Conservation (phyloP, 371 early-diverging fungal genomes). For the Mucor irregularis region DNA sequence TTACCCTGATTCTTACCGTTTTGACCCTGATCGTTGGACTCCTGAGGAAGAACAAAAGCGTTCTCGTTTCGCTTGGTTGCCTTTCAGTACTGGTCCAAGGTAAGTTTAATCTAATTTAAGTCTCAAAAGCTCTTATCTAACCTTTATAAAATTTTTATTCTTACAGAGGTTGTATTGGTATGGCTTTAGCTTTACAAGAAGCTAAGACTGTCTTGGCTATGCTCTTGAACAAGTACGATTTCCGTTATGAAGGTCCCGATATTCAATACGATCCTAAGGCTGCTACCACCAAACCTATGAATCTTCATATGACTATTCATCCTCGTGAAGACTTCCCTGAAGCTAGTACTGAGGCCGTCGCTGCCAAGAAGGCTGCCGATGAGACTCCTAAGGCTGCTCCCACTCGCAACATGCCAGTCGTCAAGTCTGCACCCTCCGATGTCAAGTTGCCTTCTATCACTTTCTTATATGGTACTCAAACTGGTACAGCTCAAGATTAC, state of each 20-base stretch:
- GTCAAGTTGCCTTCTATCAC: constrained; percentile 39
- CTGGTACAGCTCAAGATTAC: constrained; percentile 59
- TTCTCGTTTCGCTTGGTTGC: constrained; percentile 55
- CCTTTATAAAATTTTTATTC: too few species aligned
- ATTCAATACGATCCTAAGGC: constrained; percentile 31
- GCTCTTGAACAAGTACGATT: constrained; percentile 44
- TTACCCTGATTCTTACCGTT: constrained; percentile 47
- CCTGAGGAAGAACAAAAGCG: constrained; percentile 58
- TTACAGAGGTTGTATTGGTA: constrained; percentile 46
- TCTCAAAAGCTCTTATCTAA: too few species aligned
- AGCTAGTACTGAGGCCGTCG: constrained; percentile 18
- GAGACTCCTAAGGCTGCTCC: constrained; percentile 1
- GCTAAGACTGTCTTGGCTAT: constrained; percentile 58
- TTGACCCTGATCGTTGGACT: constrained; percentile 58
- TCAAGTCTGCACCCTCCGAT: neutral
- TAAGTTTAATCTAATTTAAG: too few species aligned
- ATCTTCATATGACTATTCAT: constrained; percentile 37
- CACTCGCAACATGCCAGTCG: constrained; percentile 11
- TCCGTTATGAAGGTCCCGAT: constrained; percentile 41
- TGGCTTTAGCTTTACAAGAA: constrained; percentile 61
- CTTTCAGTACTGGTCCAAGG: constrained; percentile 54
- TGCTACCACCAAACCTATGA: constrained; percentile 42
- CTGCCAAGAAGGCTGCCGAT: constrained; percentile 2
- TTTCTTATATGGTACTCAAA: constrained; percentile 56
- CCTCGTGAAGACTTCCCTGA: constrained; percentile 44